These are phyloP conservation scores for Mycena sanguinolenta DNA, from an alignment of 768 basidiomycete species.

Conservation along the genomic window DNA sequence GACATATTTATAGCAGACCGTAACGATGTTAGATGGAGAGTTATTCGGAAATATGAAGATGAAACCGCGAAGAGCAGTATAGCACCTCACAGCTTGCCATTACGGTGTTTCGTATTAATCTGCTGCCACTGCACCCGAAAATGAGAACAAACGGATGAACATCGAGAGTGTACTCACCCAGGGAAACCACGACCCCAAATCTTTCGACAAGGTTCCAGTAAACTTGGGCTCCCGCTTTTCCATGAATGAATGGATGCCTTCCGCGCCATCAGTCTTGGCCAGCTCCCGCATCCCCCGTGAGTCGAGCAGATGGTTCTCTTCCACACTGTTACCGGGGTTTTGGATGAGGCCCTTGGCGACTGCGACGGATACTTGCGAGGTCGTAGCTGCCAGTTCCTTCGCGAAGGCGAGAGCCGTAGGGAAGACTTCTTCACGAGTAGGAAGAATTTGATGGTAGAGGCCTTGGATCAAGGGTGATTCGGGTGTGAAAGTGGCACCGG, in stretches of 20 bases:
- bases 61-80: not conserved
- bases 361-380: constrained; percentile 64
- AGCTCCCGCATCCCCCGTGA: constrained; percentile 61
- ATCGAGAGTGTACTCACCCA: constrained; percentile 57
- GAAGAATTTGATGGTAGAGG: constrained; percentile 62
- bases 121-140: constrained; percentile 52
- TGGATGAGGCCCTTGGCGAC: constrained; percentile 66
- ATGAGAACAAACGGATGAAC: not conserved
- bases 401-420: constrained; percentile 66
- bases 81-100: constrained; percentile 44
- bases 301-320: constrained; percentile 69
- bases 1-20: no score
- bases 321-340: constrained; percentile 61
- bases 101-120: constrained; percentile 49
- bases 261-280: constrained; percentile 57
- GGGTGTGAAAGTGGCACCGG: constrained; percentile 59
- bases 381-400: constrained; percentile 63
- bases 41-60: not conserved
- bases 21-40: no score
- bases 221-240: constrained; percentile 62
- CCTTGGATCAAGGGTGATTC: constrained; percentile 57
- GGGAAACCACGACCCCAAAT: constrained; percentile 59
- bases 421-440: constrained; percentile 65
- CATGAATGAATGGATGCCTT: constrained; percentile 64
- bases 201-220: constrained; percentile 57